These are phyloP conservation scores for Ormosia semicastrata DNA, from an alignment of 306 rosid species.

Conservation along the genomic window DNA sequence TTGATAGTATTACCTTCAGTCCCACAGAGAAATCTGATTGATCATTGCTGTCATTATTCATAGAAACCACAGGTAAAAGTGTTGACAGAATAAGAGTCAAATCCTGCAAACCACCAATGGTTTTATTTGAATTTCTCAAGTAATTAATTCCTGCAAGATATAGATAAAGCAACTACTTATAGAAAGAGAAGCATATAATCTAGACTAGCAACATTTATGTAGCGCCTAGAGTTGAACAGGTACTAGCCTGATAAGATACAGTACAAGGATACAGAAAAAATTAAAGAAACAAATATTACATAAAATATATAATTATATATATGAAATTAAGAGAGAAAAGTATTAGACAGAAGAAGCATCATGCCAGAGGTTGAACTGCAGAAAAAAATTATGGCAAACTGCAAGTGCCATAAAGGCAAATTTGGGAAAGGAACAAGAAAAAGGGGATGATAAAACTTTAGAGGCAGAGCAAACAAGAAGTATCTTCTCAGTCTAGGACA, in stretches of 20 bases:
- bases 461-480: neutral
- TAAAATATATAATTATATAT: neutral
- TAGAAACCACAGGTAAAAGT: conserved; percentile 75
- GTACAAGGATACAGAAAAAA: neutral
- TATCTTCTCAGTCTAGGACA: neutral
- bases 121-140: conserved; percentile 6
- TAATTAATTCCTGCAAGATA: conserved; percentile 4
- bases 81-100: conserved; percentile 69
- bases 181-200: neutral
- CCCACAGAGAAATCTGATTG: conserved; percentile 77
- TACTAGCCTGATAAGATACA: neutral
- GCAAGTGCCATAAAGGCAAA: neutral
- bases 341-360: neutral
- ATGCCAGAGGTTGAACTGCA: neutral
- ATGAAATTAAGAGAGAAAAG: neutral
- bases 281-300: neutral
- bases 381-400: neutral
- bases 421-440: neutral
- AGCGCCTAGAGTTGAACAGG: neutral
- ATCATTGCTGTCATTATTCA: conserved; percentile 74
- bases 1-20: conserved; percentile 58
- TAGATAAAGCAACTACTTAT: conserved; percentile 10
- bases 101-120: conserved; percentile 55
- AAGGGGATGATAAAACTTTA: neutral
- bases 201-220: neutral